Evolutionary conservation across 176 grass and related monocot genomes (phyloP).

Genomic region (Saccharum spontaneum): DNA sequence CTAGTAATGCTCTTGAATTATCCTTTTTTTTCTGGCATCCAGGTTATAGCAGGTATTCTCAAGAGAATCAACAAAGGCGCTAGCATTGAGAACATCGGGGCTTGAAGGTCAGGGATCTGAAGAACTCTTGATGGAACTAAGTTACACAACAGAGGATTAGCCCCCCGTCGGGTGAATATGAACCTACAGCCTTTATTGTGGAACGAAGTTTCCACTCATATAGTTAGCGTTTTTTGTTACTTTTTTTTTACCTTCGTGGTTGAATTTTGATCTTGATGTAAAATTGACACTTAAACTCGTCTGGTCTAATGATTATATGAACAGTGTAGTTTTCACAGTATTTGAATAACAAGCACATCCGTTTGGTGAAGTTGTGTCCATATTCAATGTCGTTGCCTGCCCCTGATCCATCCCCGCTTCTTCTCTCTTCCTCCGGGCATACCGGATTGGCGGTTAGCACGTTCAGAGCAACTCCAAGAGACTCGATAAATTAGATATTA

Average conservation of each 20-base stretch:
- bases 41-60: conserved; percentile 97
- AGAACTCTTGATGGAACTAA: not conserved
- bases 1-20: conserved; percentile 3
- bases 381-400: not conserved
- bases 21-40: not conserved
- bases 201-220: not conserved
- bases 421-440: not conserved
- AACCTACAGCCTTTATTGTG: not conserved
- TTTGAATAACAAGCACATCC: not conserved
- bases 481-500: no score
- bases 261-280: conserved; percentile 13
- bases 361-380: not conserved
- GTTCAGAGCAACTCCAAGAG: not conserved
- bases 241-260: not conserved
- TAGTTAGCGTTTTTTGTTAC: not conserved
- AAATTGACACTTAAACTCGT: conserved; percentile 8
- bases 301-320: not conserved
- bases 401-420: not conserved
- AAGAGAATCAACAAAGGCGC: conserved; percentile 88
- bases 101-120: conserved; percentile 35
- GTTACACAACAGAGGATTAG: conserved; percentile 2
- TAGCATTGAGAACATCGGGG: conserved; percentile 74
- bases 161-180: no score
- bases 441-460: not conserved
- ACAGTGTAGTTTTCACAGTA: not conserved